Evolutionary conservation across 768 basidiomycete species (phyloP), one percentile per base, ranked within the genome.

Genomic region (Kwoniella sp.): DNA sequence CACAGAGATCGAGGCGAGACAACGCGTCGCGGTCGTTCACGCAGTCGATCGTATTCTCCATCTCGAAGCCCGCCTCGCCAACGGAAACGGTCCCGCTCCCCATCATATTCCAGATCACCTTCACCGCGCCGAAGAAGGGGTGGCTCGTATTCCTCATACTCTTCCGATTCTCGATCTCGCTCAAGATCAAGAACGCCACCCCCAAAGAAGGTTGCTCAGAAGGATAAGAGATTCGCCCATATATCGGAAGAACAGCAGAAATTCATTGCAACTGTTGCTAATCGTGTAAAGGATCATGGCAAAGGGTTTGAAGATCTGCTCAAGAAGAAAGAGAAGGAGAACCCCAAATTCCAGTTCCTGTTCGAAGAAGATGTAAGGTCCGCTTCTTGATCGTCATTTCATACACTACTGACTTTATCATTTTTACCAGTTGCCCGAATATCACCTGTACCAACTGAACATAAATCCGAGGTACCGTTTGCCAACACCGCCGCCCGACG

Each of bases 261-360:
- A 13, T 95, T 97, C 72, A 89, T 99, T 65, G 85, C 87, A 52
- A 90, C 90, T 15, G 92, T 96, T 4, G 92, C 93, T 22, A 86
- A 86, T 2, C 90, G 92, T 79, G 88, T 96, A 12, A 88, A 87
- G 73, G 88, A 90, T 0, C 90, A 93, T 76, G 93, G 89, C 31
- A 76, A 82, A 4, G 86, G 87, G 58, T 95, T 91, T 71, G 92
- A 92, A 74, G 85, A 87, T 54, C 86, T 84, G 30, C 82, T 97
- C 63, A 85, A 84, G 70, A 88, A 89, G 59, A 85, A 89, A 59
- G 93, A 97, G 81, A 86, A 84, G 65, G 84, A 85, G 59, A 95
- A 95, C 77, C 84, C 89, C 1, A 92, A 90, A 79, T 97, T 89
- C 76, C 83, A 85, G 2, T 97, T 97, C 81, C 79, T 97, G 66